These are phyloP conservation scores for Paecilomyces niveus DNA, from an alignment of 2,329 filamentous ascomycete species.

Conservation along the genomic window DNA sequence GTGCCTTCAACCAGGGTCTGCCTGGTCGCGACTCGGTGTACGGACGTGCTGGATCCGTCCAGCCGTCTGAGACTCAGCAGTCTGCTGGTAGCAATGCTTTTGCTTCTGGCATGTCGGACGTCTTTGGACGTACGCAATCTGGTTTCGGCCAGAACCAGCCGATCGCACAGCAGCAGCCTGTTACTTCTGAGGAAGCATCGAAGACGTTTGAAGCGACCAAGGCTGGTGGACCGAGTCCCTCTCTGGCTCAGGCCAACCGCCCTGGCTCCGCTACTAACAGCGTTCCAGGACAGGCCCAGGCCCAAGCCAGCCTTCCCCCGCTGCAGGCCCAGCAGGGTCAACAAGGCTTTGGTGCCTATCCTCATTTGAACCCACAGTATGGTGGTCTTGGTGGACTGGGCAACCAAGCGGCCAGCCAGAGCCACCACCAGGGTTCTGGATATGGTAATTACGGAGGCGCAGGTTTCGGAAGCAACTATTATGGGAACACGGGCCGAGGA, in stretches of 20 bases:
- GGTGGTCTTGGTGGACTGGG: slow-evolving; percentile 37
- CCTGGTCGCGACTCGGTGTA: slow-evolving; percentile 52
- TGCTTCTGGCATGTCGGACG: slow-evolving; percentile 47
- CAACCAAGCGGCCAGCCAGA: slow-evolving; percentile 34
- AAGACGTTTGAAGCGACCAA: slow-evolving; percentile 54
- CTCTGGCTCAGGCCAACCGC: slow-evolving; percentile 55
- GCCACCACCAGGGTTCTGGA: slow-evolving; percentile 31
- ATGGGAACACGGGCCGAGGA: slow-evolving; percentile 36
- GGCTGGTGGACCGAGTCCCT: slow-evolving; percentile 52
- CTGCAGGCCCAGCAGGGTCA: slow-evolving; percentile 48
- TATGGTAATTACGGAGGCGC: slow-evolving; percentile 37
- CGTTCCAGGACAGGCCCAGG: slow-evolving; percentile 43
- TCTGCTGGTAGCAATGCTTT: slow-evolving; percentile 45
- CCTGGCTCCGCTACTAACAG: slow-evolving; percentile 58
- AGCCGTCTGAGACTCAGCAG: slow-evolving; percentile 49
- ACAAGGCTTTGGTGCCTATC: slow-evolving; percentile 52
- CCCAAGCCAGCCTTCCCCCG: slow-evolving; percentile 47
- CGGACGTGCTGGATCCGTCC: slow-evolving; percentile 51
- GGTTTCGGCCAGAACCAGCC: slow-evolving; percentile 52
- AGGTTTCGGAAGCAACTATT: slow-evolving; percentile 35
- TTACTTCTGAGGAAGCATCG: slow-evolving; percentile 45
- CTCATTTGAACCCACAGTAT: slow-evolving; percentile 48
- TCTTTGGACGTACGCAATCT: slow-evolving; percentile 53
- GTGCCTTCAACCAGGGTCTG: slow-evolving; percentile 34
- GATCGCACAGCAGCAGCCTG: slow-evolving; percentile 42